These are phyloP conservation scores for Erythrobasidium yunnanense DNA, from an alignment of 768 basidiomycete species.

Conservation along the genomic window DNA sequence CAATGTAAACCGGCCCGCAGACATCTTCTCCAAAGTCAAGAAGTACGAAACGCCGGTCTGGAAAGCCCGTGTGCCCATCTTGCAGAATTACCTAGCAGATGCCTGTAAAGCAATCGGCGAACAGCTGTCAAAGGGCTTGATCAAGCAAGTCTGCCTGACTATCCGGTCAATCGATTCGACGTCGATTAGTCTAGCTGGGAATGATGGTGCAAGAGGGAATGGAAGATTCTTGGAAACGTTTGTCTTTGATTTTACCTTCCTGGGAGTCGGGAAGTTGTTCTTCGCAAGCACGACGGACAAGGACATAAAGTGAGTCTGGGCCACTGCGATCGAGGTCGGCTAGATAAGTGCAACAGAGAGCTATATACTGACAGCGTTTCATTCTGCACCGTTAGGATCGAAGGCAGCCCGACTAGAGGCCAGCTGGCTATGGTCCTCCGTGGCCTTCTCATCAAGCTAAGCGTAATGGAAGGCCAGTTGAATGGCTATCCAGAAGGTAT, in stretches of 20 bases:
- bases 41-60: constrained; percentile 85
- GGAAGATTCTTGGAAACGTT: constrained; percentile 77
- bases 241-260: constrained; percentile 72
- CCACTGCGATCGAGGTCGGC: background rate
- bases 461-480: constrained; percentile 63
- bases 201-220: too few relatives aligned
- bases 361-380: constrained; percentile 32
- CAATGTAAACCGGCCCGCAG: constrained; percentile 36
- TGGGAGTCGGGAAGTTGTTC: constrained; percentile 60
- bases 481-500: constrained; percentile 39
- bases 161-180: too few relatives aligned
- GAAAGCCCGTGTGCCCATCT: constrained; percentile 76
- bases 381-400: constrained; percentile 47
- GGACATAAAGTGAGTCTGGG: constrained; percentile 5
- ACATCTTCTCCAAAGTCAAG: constrained; percentile 72
- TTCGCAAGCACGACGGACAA: constrained; percentile 59
- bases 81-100: constrained; percentile 82
- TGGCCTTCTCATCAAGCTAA: constrained; percentile 69
- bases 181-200: too few relatives aligned
- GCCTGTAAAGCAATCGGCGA: constrained; percentile 70
- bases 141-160: constrained; percentile 69
- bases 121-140: constrained; percentile 64
- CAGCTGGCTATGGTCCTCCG: constrained; percentile 66
- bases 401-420: constrained; percentile 56
- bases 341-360: background rate